Evolutionary conservation across 2,329 filamentous ascomycete species (phyloP), one percentile per base, ranked within the genome.

Genomic region (Neoscytalidium dimidiatum): DNA sequence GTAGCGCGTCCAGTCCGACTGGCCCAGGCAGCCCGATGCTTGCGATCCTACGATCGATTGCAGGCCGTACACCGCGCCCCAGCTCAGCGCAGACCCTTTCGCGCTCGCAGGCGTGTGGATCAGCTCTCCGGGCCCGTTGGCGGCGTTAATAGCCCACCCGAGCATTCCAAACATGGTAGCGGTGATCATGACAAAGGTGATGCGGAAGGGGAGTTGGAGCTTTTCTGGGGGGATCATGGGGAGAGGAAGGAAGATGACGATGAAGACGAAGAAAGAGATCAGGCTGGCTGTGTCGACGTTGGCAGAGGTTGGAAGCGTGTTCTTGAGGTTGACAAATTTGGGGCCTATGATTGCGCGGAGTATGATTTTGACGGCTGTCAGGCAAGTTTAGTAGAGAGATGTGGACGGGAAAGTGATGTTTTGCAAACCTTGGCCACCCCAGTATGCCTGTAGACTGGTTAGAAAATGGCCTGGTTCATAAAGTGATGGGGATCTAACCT

Each of bases 151-250:
- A 1, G 81, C 77, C 82, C 82, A 84, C 46, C 81, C 81, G 74
- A 84, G 56, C 53, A 65, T 52, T n/a, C 64, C 56, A 23, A 65
- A 57, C 64, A 61, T 60, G 29, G 56, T 61, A 3, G 49, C 29
- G 41, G 72, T 71, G 17, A 84, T 56, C 82, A 84, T 84, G 21
- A 78, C 79, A 9, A 81, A 23, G n/a, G 78, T 78, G 64, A 79
- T 82, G 68, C 80, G 81, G 7, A 76, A 69, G 51, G 76, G 80
- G 8, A 80, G 78, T n/a, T 82, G 67, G 43, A 80, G 73, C 66
- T 84, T 83, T 0, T 81, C 81, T 3, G 82, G 82, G 0, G 77
- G 77, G 19, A 84, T 78, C 71, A 79, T 80, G 3, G 84, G 71
- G 64, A 85, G 82, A 0, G 82, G 83, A 0, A 72, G 73, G 9